These are phyloP conservation scores for Croton laevigatus DNA, from an alignment of 441 rosid genomes.

Conservation along the genomic window DNA sequence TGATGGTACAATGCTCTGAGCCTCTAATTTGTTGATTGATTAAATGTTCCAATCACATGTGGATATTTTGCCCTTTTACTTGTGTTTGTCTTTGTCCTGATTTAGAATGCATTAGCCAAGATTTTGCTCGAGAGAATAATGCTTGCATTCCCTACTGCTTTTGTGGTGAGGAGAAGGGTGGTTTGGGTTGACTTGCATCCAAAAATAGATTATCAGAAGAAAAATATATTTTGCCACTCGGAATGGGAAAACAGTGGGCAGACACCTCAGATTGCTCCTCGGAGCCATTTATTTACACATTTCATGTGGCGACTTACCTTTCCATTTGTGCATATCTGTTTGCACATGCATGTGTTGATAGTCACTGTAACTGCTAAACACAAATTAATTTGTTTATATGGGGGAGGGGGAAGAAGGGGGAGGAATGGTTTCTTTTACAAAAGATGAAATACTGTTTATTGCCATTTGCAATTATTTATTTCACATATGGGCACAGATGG, in stretches of 20 bases:
- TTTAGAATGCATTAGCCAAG: neutral
- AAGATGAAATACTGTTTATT: neutral
- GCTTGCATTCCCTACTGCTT: neutral
- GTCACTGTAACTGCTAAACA: neutral
- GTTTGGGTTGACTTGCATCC: neutral
- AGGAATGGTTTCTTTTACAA: neutral
- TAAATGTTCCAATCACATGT: constrained; percentile 5
- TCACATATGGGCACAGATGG: neutral
- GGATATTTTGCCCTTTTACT: neutral
- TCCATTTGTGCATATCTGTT: neutral
- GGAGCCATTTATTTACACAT: neutral
- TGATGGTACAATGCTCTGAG: neutral
- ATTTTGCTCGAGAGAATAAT: neutral
- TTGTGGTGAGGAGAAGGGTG: neutral
- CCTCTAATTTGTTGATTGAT: neutral
- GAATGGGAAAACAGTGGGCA: neutral
- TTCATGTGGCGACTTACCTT: neutral
- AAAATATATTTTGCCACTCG: neutral
- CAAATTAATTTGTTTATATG: no score
- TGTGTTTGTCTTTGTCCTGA: neutral
- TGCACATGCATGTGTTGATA: neutral
- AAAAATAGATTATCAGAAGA: neutral
- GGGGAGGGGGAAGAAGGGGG: neutral
- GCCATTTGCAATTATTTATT: neutral
- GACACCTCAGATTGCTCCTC: neutral